These are phyloP conservation scores for Fomitiporia mediterranea DNA, from an alignment of 1,284 basidiomycete genomes.

Conservation along the genomic window DNA sequence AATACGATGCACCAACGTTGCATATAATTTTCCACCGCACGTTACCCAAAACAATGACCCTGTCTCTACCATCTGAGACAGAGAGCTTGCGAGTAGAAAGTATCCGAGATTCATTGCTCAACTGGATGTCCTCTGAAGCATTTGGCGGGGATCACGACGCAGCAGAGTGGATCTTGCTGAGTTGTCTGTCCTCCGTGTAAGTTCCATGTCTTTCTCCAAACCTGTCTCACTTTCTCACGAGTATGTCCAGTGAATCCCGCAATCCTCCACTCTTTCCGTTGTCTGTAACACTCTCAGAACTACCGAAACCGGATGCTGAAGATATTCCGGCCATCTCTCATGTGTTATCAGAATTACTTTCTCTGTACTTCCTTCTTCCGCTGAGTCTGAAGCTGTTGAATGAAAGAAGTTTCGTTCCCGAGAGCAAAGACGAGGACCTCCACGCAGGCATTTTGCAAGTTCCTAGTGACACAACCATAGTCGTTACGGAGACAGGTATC, in stretches of 20 bases:
- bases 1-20: slow-evolving; percentile 52
- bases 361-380: slow-evolving; percentile 45
- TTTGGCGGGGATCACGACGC: slow-evolving; percentile 64
- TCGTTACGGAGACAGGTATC: slow-evolving; percentile 66
- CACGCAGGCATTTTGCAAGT: slow-evolving; percentile 75
- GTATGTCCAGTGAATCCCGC: slow-evolving; percentile 54
- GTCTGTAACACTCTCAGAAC: slow-evolving; percentile 59
- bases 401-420: slow-evolving; percentile 52
- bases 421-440: slow-evolving; percentile 70
- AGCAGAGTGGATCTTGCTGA: slow-evolving; percentile 75
- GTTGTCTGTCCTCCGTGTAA: slow-evolving; percentile 63
- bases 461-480: slow-evolving; percentile 53
- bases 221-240: slow-evolving; percentile 2
- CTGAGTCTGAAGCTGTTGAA: slow-evolving; percentile 62
- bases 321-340: slow-evolving; percentile 43
- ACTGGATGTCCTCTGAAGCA: slow-evolving; percentile 66
- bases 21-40: slow-evolving; percentile 56
- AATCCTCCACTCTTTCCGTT: slow-evolving; percentile 65
- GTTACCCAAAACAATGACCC: slow-evolving; percentile 39
- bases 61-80: slow-evolving; percentile 23
- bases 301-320: slow-evolving; percentile 38
- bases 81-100: slow-evolving; percentile 14
- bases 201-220: too few species aligned
- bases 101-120: slow-evolving; percentile 50
- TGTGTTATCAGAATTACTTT: slow-evolving; percentile 53